Base-by-base conservation (phyloP, 1,284 basidiomycete species). In the Trametes polyzona region DNA sequence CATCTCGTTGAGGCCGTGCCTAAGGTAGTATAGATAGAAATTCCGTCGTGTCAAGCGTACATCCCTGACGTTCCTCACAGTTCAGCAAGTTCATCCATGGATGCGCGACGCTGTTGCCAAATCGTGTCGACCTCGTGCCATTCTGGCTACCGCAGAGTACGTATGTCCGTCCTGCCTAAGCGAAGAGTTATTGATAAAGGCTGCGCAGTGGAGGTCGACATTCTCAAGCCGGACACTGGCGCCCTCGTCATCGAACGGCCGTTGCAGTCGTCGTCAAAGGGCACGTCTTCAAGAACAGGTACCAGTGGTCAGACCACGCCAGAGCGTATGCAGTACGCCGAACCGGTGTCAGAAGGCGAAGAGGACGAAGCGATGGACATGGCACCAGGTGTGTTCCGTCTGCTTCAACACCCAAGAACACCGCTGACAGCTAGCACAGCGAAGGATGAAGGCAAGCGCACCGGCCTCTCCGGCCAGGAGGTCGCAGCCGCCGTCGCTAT, bases 111-210 rank as follows among this genome's bases (percentile, higher is more conserved):
- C 80, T 98, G 0, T 76, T 99, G 8, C 93, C 96, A 32, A 88
- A 95, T 71, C 91, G 96, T 40, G 96, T 98, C 52, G 93, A 98
- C 69, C 84, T 99, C n/a, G 92, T 99, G 16, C 96, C 96, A 4
- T 99, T 98, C 82, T 99, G 96, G 96, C 85, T 98, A 4, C 95
- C 95, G 5, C 95, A 96, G 72, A 96, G 90, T 94, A 71, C 53
- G 86, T 41, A 32, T 17, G 16, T n/a, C 1, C 14, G 16, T 16
- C 8, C 2, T 27, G 24, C 16, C 4, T 23, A 9, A 5, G n/a
- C 10, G 5, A 36, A 2, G n/a, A 27, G 74, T 33, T 62, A 36
- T 44, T 48, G 23, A 44, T 24, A 35, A 57, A 55, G 32, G 26
- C 30, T 64, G 49, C 47, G 64, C 71, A 92, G 92, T 96, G 94